phyloP scores from a whole-genome alignment of 768 basidiomycete species.

The Suillus luteus region DNA sequence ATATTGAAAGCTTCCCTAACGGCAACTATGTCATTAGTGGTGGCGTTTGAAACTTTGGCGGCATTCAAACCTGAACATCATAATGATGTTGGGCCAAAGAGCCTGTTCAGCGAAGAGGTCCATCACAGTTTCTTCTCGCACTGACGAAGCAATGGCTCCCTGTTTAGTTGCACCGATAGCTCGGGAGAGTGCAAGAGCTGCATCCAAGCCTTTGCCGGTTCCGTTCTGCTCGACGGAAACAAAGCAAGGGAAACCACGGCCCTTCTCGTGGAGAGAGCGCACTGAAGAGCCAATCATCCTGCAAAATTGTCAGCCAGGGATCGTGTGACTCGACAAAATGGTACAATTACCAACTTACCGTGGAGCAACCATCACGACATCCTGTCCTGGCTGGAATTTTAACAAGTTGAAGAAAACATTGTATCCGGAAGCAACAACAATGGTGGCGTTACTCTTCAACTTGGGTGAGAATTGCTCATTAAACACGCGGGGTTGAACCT shows the following conservation, averaged over 20 bases:
- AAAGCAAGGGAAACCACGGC: constrained; percentile 65
- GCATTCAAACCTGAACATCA: constrained; percentile 50
- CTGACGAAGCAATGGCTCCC: constrained; percentile 64
- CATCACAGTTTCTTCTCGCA: constrained; percentile 64
- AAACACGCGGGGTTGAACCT: constrained; percentile 64
- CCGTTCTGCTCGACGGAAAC: constrained; percentile 67
- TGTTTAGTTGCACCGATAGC: constrained; percentile 64
- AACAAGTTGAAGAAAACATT: constrained; percentile 65
- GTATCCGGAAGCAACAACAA: constrained; percentile 66
- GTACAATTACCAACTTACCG: constrained; percentile 37
- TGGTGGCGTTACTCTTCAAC: constrained; percentile 48
- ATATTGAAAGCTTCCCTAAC: constrained; percentile 59
- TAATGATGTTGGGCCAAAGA: constrained; percentile 68
- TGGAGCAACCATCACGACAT: constrained; percentile 69
- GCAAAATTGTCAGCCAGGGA: background rate
- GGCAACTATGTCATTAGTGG: constrained; percentile 1
- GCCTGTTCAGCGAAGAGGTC: constrained; percentile 68
- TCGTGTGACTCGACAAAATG: background rate
- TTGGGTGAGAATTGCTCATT: constrained; percentile 53
- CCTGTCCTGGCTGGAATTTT: constrained; percentile 51
- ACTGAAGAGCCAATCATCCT: constrained; percentile 73
- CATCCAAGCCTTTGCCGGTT: constrained; percentile 45
- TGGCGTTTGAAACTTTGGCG: background rate
- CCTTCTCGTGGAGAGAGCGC: constrained; percentile 58
- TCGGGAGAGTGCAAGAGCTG: constrained; percentile 54